Evolutionary conservation across 768 basidiomycete species (phyloP).

Genomic region (Calocybe indica): DNA sequence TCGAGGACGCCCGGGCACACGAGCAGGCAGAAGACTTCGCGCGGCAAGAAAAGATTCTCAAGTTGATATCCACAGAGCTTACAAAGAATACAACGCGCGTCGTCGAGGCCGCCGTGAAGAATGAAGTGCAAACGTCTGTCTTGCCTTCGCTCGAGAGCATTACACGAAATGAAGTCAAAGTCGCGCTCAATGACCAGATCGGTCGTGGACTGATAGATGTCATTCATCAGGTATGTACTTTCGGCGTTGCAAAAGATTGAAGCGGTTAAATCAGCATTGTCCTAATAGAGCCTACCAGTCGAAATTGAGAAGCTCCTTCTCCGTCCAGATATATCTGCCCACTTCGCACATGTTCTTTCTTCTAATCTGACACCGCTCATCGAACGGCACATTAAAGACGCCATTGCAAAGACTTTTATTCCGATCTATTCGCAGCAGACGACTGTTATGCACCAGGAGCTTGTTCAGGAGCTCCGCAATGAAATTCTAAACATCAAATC

Average conservation of each 20-base stretch:
- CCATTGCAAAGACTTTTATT: conserved; percentile 65
- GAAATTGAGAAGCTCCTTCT: conserved; percentile 78
- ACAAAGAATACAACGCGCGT: conserved; percentile 85
- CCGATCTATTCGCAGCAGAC: conserved; percentile 74
- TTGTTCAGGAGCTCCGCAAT: conserved; percentile 65
- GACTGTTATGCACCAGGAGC: conserved; percentile 73
- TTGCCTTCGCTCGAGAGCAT: conserved; percentile 78
- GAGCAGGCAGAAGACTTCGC: conserved; percentile 79
- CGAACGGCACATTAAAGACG: conserved; percentile 78
- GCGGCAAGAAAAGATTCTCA: conserved; percentile 85
- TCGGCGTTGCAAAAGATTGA: background rate
- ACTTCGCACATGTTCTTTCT: conserved; percentile 72
- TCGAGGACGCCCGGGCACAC: conserved; percentile 74
- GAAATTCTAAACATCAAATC: conserved; percentile 77
- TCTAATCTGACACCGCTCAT: conserved; percentile 69
- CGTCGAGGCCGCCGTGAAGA: conserved; percentile 85
- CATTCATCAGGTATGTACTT: conserved; percentile 59
- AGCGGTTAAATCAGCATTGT: conserved; percentile 7
- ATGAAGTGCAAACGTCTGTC: conserved; percentile 78
- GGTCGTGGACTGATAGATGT: conserved; percentile 66
- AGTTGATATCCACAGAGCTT: conserved; percentile 80
- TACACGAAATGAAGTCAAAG: conserved; percentile 75
- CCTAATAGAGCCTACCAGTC: conserved; percentile 56
- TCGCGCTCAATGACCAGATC: conserved; percentile 74
- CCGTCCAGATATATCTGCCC: conserved; percentile 69